Evolutionary conservation across 768 basidiomycete genomes (phyloP).

Genomic region (Tulasnella sp.): DNA sequence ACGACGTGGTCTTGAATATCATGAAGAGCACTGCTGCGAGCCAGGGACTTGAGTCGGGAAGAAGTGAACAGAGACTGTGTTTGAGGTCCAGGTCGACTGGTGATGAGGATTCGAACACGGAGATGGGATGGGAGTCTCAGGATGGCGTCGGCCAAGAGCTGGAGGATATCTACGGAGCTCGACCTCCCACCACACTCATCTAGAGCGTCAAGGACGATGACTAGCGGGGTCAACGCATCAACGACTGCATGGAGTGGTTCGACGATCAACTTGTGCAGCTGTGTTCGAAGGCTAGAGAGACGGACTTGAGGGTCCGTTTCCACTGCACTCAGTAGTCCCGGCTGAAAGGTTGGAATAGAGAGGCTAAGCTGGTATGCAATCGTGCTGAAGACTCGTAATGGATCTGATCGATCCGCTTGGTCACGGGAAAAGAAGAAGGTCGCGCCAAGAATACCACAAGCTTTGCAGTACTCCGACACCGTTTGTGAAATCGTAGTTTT

Average conservation of each 20-base stretch:
- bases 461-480: conserved; percentile 23
- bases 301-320: conserved; percentile 10
- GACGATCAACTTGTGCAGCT: conserved; percentile 20
- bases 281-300: conserved; percentile 18
- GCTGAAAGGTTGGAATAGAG: conserved; percentile 10
- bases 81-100: conserved; percentile 27
- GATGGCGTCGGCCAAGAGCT: conserved; percentile 19
- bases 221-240: conserved; percentile 13
- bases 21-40: conserved; percentile 7
- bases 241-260: conserved; percentile 6
- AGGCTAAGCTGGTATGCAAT: conserved; percentile 28
- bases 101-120: conserved; percentile 27
- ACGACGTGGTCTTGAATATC: conserved; percentile 13
- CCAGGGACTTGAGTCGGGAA: not conserved
- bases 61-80: conserved; percentile 17
- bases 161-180: conserved; percentile 18
- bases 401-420: conserved; percentile 19
- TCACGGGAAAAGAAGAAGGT: conserved; percentile 29
- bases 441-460: conserved; percentile 26
- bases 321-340: conserved; percentile 12
- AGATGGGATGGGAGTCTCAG: conserved; percentile 22
- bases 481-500: conserved; percentile 33
- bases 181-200: conserved; percentile 27
- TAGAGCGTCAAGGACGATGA: conserved; percentile 32
- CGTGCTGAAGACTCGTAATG: conserved; percentile 27